Conservation (phyloP, 805 yeast species). For the Blastobotrys muscicola region DNA sequence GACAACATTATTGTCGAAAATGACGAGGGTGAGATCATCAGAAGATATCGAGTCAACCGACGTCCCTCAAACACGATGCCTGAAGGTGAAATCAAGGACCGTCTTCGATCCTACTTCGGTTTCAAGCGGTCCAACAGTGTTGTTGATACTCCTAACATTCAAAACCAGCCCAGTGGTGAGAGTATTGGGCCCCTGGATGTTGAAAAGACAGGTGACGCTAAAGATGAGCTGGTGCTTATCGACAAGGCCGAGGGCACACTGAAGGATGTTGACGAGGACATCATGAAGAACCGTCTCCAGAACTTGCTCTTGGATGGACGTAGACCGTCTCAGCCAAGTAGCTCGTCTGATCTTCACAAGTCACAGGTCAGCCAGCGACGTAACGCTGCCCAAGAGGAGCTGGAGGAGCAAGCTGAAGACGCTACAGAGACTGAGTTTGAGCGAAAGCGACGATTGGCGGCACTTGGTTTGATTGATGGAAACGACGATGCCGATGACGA, state of each 20-base stretch:
- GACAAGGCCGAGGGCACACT: conserved; percentile 10
- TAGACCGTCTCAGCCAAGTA: too few species aligned
- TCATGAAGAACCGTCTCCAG: conserved; percentile 9
- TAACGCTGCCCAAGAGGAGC: background rate
- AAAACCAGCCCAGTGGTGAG: background rate
- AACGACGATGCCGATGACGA: conserved; percentile 19
- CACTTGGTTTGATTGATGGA: conserved; percentile 22
- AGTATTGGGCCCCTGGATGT: conserved; percentile 7
- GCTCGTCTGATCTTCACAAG: too few species aligned
- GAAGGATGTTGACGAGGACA: conserved; percentile 19
- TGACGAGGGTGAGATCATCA: conserved; percentile 82
- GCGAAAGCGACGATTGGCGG: conserved; percentile 47
- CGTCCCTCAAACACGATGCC: conserved; percentile 5
- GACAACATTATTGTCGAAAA: conserved; percentile 76
- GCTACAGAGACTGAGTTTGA: conserved; percentile 54
- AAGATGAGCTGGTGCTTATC: conserved; percentile 20
- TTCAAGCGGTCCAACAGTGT: conserved; percentile 25
- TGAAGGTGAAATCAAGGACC: conserved; percentile 19
- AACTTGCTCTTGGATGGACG: conserved; percentile 4
- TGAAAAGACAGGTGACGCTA: conserved; percentile 20
- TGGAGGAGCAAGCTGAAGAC: background rate
- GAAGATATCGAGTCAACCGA: conserved; percentile 63
- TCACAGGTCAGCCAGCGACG: background rate
- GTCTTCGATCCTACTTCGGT: conserved; percentile 50
- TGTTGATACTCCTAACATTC: conserved; percentile 15